Conservation (phyloP, 1,139 yeast genomes). For the Petasospora rhodanensis region DNA sequence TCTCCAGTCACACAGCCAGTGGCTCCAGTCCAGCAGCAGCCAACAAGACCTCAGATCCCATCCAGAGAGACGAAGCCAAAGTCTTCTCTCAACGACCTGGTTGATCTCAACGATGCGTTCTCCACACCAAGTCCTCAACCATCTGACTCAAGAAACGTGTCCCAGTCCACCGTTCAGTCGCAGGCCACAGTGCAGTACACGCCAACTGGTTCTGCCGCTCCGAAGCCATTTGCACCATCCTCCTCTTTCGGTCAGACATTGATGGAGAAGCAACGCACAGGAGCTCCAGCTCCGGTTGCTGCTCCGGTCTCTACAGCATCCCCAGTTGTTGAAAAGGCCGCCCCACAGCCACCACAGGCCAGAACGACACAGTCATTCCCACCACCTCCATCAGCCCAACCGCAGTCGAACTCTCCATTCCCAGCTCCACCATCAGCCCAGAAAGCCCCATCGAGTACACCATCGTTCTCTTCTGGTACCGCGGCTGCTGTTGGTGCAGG, state of each 20-base stretch:
- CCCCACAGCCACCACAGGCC: too few relatives aligned
- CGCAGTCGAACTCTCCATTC: too few relatives aligned
- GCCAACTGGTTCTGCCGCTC: constrained; percentile 17
- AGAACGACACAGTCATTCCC: constrained; percentile 4
- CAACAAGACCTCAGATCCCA: constrained; percentile 26
- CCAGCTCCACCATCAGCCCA: too few relatives aligned
- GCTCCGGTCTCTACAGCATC: constrained; percentile 13
- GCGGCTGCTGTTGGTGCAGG: constrained; percentile 7
- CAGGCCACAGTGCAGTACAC: constrained; percentile 25
- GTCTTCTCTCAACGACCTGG: constrained; percentile 65
- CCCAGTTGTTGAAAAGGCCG: too few relatives aligned
- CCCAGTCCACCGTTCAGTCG: constrained; percentile 25
- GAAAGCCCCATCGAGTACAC: too few relatives aligned
- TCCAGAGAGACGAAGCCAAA: constrained; percentile 34
- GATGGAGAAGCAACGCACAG: constrained; percentile 29
- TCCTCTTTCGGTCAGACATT: constrained; percentile 58
- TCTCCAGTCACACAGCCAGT: constrained; percentile 12
- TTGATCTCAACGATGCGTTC: constrained; percentile 51
- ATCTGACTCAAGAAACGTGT: constrained; percentile 32
- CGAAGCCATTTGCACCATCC: constrained; percentile 41
- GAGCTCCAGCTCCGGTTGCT: constrained; percentile 20
- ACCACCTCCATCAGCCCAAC: constrained; percentile 11
- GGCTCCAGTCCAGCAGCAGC: constrained; percentile 12
- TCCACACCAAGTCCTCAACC: constrained; percentile 26
- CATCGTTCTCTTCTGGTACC: not conserved